These are phyloP conservation scores for Macrolepiota albuminosa DNA, from an alignment of 768 basidiomycete species.

Conservation along the genomic window DNA sequence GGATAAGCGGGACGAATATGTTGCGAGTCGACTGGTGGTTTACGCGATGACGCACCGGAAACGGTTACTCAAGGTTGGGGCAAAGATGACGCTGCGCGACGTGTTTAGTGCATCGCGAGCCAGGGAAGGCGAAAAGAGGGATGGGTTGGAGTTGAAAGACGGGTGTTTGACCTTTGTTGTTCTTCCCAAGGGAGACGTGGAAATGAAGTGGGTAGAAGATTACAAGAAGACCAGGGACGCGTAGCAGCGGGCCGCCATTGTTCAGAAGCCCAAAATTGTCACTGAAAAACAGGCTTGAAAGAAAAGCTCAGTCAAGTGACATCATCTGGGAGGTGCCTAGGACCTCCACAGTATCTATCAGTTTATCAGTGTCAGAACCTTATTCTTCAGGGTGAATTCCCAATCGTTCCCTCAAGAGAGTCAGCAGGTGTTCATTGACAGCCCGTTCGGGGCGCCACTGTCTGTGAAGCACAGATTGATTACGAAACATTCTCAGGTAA, in stretches of 20 bases:
- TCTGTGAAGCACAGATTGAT: background rate
- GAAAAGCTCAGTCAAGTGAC: constrained; percentile 1
- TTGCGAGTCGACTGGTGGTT: constrained; percentile 57
- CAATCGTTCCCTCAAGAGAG: background rate
- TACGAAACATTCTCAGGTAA: background rate
- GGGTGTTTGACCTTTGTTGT: constrained; percentile 79
- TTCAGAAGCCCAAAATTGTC: background rate
- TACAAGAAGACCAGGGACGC: constrained; percentile 59
- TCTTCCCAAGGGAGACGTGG: constrained; percentile 69
- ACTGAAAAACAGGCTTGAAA: background rate
- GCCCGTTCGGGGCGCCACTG: background rate
- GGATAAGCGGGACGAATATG: constrained; percentile 72
- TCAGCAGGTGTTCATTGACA: constrained; percentile 1
- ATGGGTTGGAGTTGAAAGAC: constrained; percentile 83
- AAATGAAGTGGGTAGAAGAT: constrained; percentile 83
- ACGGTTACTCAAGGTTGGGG: constrained; percentile 85
- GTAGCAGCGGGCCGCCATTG: background rate
- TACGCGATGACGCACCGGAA: constrained; percentile 79
- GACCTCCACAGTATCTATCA: background rate
- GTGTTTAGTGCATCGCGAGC: constrained; percentile 61
- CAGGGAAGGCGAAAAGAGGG: constrained; percentile 53
- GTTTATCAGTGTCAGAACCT: background rate
- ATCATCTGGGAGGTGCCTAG: background rate
- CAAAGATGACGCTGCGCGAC: constrained; percentile 81
- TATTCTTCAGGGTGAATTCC: background rate